Percentiles rank a stretch among this genome's conserved stretches.
Conservation (phyloP, 176 grass and related monocot genomes). For the Sorghum bicolor region DNA sequence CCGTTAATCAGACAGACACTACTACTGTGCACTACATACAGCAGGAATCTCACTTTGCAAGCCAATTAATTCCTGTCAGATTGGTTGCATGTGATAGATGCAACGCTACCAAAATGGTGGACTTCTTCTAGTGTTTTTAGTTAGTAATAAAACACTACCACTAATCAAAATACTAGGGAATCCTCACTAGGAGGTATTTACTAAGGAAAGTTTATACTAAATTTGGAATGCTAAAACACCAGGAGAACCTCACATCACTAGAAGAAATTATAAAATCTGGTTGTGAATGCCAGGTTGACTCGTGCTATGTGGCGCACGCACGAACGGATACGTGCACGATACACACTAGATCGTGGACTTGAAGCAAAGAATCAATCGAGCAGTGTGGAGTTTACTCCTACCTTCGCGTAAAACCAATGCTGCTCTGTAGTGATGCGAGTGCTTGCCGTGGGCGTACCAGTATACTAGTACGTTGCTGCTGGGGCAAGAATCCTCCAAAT, state of each 20-base stretch:
- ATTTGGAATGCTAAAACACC: too few relatives aligned
- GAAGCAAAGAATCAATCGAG: conserved; percentile 48
- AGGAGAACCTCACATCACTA: too few relatives aligned
- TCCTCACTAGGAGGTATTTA: too few relatives aligned
- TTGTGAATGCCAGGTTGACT: conserved; percentile 13
- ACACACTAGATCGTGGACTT: conserved; percentile 27
- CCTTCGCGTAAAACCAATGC: conserved; percentile 23
- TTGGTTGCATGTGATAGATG: conserved; percentile 41
- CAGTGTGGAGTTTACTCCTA: conserved; percentile 46
- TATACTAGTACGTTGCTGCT: background rate
- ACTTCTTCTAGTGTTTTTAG: too few relatives aligned
- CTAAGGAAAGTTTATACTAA: too few relatives aligned
- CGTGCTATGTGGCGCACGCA: background rate
- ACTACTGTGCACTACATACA: background rate
- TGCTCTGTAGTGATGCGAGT: background rate
- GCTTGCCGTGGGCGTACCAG: background rate
- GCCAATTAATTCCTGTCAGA: conserved; percentile 63
- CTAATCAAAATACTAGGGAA: too few relatives aligned
- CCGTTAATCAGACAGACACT: conserved; percentile 27
- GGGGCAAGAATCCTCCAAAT: conserved; percentile 39
- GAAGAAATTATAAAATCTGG: too few relatives aligned
- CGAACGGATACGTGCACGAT: background rate
- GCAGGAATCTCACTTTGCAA: conserved; percentile 48
- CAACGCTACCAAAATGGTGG: too few relatives aligned
- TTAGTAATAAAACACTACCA: too few relatives aligned